phyloP scores from a whole-genome alignment of 495 filamentous ascomycete genomes.

The Hyaloscypha bicolor region DNA sequence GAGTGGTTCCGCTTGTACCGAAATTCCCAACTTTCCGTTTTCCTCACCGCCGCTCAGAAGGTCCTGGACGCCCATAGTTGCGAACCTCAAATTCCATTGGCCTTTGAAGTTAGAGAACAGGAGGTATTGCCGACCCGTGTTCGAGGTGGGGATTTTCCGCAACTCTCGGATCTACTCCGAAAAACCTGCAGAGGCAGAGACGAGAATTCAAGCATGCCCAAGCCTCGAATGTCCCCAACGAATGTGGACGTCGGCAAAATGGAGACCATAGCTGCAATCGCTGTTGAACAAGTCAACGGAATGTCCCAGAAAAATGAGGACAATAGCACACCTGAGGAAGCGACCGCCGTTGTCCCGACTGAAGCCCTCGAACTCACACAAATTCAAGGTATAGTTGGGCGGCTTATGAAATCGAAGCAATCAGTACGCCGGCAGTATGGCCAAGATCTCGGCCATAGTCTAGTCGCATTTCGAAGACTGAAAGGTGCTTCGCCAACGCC shows the following conservation, averaged over 20 bases:
- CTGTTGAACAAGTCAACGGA: too few species aligned
- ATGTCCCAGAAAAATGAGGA: too few species aligned
- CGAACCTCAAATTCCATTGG: not conserved
- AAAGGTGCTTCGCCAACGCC: not conserved
- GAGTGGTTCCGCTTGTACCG: constrained; percentile 27
- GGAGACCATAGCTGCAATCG: too few species aligned
- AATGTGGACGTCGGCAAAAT: too few species aligned
- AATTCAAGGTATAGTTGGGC: constrained; percentile 30
- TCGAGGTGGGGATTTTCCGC: constrained; percentile 30
- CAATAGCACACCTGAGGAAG: too few species aligned
- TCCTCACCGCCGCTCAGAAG: constrained; percentile 12
- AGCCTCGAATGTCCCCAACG: too few species aligned
- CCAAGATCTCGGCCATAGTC: constrained; percentile 42
- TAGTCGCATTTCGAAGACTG: constrained; percentile 32
- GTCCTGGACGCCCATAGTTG: constrained; percentile 14
- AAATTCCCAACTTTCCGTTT: constrained; percentile 20
- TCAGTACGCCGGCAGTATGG: constrained; percentile 41
- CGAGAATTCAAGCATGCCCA: too few species aligned
- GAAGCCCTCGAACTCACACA: too few species aligned
- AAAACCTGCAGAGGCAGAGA: constrained; percentile 35
- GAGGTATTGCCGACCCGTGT: constrained; percentile 21
- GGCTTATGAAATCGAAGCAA: constrained; percentile 35
- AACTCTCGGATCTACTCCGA: constrained; percentile 2
- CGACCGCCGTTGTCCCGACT: too few species aligned
- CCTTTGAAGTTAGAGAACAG: constrained; percentile 13